phyloP scores from a whole-genome alignment of 148 eudicot species.

The Fagopyrum esculentum region DNA sequence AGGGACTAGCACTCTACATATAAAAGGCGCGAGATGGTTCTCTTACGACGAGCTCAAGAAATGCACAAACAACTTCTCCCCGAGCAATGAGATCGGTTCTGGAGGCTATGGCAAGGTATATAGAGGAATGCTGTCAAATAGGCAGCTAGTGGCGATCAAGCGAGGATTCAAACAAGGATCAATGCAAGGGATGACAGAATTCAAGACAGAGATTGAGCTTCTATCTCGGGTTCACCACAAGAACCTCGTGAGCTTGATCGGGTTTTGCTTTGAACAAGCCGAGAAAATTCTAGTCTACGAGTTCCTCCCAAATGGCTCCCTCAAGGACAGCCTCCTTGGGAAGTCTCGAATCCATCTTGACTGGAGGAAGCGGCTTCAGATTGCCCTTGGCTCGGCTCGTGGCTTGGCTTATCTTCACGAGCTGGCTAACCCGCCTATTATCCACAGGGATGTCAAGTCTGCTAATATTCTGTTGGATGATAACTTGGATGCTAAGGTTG shows the following conservation, averaged over 20 bases:
- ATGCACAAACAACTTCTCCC: conserved; percentile 12
- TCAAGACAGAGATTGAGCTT: conserved; percentile 93
- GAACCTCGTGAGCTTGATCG: conserved; percentile 71
- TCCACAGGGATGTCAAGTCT: conserved; percentile 90
- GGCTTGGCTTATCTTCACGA: conserved; percentile 91
- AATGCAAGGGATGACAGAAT: conserved; percentile 78
- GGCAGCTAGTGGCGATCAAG: conserved; percentile 76
- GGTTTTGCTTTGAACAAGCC: conserved; percentile 85
- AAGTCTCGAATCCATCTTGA: conserved; percentile 68
- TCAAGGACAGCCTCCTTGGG: conserved; percentile 78
- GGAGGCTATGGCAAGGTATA: conserved; percentile 39
- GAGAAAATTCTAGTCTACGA: conserved; percentile 93
- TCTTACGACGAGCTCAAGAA: conserved; percentile 8
- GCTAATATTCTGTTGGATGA: conserved; percentile 83
- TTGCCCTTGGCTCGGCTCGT: conserved; percentile 89
- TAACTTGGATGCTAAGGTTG: conserved; percentile 76
- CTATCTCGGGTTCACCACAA: conserved; percentile 97
- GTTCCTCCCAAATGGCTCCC: conserved; percentile 79
- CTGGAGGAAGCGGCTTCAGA: conserved; percentile 79
- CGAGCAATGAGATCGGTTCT: conserved; percentile 1
- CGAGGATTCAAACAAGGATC: conserved; percentile 70
- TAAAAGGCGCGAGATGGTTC: conserved; percentile 14
- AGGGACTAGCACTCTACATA: not conserved
- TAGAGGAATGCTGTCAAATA: conserved; percentile 58
- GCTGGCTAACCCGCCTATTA: conserved; percentile 85